These are phyloP conservation scores for Aurantiochytrium sp. DNA, from an alignment of 108 stramenopile genomes.

Conservation along the genomic window DNA sequence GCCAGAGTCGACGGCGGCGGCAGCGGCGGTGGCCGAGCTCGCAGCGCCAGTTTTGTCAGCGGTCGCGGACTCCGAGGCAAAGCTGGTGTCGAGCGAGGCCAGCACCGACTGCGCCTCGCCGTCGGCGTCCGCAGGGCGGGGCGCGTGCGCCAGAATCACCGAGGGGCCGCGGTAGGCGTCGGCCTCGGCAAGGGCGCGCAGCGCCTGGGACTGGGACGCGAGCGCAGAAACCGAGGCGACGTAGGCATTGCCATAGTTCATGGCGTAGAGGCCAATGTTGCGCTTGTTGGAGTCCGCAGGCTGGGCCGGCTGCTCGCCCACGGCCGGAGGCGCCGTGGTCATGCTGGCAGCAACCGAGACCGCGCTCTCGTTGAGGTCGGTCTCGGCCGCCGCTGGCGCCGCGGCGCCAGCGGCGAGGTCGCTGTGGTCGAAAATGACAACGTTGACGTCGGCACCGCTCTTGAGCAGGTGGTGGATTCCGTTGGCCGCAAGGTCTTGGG, in stretches of 20 bases:
- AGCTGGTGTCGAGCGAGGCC: neutral
- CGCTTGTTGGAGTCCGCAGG: neutral
- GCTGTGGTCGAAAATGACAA: neutral
- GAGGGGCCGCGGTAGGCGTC: neutral
- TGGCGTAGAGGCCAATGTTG: slow-evolving; percentile 3
- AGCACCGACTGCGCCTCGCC: neutral
- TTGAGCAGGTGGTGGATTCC: slow-evolving; percentile 11
- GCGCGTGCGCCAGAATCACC: neutral
- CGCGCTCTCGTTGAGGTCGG: neutral
- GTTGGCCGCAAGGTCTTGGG: neutral
- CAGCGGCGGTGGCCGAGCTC: neutral
- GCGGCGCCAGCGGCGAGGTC: neutral
- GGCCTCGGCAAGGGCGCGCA: slow-evolving; percentile 6
- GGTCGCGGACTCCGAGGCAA: neutral
- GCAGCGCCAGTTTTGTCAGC: neutral
- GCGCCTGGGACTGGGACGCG: slow-evolving; percentile 4
- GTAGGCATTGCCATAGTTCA: slow-evolving; percentile 14
- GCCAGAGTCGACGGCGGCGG: neutral
- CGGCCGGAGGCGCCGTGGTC: neutral
- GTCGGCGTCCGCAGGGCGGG: neutral
- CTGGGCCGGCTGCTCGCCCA: neutral
- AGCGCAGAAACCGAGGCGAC: slow-evolving; percentile 8
- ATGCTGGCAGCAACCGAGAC: neutral
- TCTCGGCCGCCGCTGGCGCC: neutral
- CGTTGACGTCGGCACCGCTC: slow-evolving; percentile 2